Evolutionary conservation across 352 stramenopile species (phyloP), one percentile per base, ranked within the genome.

Genomic region (Phytophthora sp.): DNA sequence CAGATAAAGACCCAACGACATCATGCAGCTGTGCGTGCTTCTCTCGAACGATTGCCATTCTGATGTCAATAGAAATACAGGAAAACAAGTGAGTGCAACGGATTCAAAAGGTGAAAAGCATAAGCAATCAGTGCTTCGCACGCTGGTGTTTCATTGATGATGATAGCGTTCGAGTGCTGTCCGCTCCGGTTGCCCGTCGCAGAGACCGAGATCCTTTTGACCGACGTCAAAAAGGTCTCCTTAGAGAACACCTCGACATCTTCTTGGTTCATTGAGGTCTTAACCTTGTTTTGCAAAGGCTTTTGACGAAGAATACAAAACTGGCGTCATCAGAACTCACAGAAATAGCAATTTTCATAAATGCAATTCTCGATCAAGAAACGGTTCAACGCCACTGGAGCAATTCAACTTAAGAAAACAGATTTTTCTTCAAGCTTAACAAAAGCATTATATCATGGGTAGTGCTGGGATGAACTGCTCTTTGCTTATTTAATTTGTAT

Each of bases 1-100:
- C 85, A 1, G 86, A 96, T 6, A 96, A 69, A 2, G 85, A 94
- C 7, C 77, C 85, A 11, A 96, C 88, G 1, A 96, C 88, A 27
- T 84, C 73, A 53, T 90, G 82, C 5, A 96, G 79, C 53, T 95
- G 86, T 1, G 80, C 84, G 57, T 96, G 87, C 21, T 90, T 82
- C 38, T 94, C 83, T 53, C 86, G 72, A 42, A 96, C 89, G 11
- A 87, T 63, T 9, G 69, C 70, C 88, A 96, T 96, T 2, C 86
- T 95, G 21, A 47, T 9, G n/a, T 15, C 44, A 52, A 13, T 16
- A 23, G 39, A 20, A 61, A 55, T 16, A 52, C 18, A 21, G n/a
- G n/a, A n/a, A n/a, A n/a, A n/a, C n/a, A 38, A 46, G 8, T 47
- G 45, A 42, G 31, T 50, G 30, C n/a, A 31, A 54, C 23, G 18